phyloP scores from a whole-genome alignment of 2,329 filamentous ascomycete genomes.

The Arthroderma uncinatum region DNA sequence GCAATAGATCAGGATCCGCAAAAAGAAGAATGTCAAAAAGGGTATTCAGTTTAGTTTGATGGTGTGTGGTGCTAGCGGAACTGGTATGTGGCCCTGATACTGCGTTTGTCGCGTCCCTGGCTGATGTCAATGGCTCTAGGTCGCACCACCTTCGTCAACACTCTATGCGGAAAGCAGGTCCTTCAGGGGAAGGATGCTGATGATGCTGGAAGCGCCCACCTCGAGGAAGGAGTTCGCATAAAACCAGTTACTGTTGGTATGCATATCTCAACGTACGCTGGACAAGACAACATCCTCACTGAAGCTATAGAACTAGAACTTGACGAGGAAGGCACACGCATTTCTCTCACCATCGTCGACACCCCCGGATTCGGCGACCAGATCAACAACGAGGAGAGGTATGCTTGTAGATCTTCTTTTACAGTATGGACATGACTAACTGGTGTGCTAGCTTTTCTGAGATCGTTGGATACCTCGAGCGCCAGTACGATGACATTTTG shows the following conservation, averaged over 20 bases:
- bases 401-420: conserved; percentile 25
- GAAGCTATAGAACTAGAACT: conserved; percentile 65
- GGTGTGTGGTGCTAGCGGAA: conserved; percentile 98
- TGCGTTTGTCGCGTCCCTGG: conserved; percentile 12
- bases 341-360: conserved; percentile 96
- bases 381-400: conserved; percentile 98
- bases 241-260: conserved; percentile 95
- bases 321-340: conserved; percentile 95
- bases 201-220: conserved; percentile 73
- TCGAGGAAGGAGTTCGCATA: conserved; percentile 96
- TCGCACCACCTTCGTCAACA: conserved; percentile 98
- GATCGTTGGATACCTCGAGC: conserved; percentile 95
- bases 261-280: conserved; percentile 25
- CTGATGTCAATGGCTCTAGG: conserved; percentile 42
- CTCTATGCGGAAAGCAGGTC: conserved; percentile 89
- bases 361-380: conserved; percentile 97
- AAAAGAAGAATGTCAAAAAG: conserved; percentile 99
- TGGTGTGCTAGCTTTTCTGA: conserved; percentile 64
- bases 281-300: conserved; percentile 23
- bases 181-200: conserved; percentile 86
- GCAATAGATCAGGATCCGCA: conserved; percentile 78
- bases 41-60: conserved; percentile 99
- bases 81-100: conserved; percentile 52
- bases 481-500: conserved; percentile 98
- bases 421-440: background rate